Evolutionary conservation across 2,329 filamentous ascomycete species (phyloP), one percentile per base, ranked within the genome.

Genomic region (Albophoma yamanashiensis): DNA sequence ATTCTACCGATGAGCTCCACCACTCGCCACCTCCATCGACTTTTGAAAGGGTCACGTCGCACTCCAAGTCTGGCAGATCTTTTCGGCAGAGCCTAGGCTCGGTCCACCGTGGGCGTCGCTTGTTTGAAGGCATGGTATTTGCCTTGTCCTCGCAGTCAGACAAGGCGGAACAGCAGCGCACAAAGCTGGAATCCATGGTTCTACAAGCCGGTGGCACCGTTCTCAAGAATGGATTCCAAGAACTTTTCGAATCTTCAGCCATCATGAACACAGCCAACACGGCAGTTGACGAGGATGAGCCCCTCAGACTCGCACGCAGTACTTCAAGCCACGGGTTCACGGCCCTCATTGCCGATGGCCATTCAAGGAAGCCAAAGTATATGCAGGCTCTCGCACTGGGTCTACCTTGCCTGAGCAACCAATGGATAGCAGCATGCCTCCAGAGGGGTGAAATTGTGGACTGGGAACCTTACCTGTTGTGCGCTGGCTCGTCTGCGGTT

Each of bases 341-440:
- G 0, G 92, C 91, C 4, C 77, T 97, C 17, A 89, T 99, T 62
- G 88, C 92, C 0, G 91, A 97, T 68, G 83, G 85, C 5, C 89
- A 96, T 71, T 94, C 89, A 8, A 86, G 93, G 55, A 92, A 91
- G 63, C 84, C 87, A 57, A 99, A 97, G 71, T 97, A 94, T 72
- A 89, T 97, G 80, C 92, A 97, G 74, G 94, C 94, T 0, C 82
- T 99, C 2, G 92, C 94, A 0, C 82, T 99, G 0, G 91, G 91
- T 0, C 75, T 99, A 0, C 94, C 94, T 0, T 96, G 92, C 67
- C 79, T 99, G 1, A 88, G 91, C 7, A 82, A 86, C 7, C 86
- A 87, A 59, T 99, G 94, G 93, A 78, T 96, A 56, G 80, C 83
- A 34, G 82, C 89, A 57, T 96, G 90, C 63, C 72, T 93, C 3